These are phyloP conservation scores for Trichosporon ovoides DNA, from an alignment of 1,284 basidiomycete species.

Conservation along the genomic window DNA sequence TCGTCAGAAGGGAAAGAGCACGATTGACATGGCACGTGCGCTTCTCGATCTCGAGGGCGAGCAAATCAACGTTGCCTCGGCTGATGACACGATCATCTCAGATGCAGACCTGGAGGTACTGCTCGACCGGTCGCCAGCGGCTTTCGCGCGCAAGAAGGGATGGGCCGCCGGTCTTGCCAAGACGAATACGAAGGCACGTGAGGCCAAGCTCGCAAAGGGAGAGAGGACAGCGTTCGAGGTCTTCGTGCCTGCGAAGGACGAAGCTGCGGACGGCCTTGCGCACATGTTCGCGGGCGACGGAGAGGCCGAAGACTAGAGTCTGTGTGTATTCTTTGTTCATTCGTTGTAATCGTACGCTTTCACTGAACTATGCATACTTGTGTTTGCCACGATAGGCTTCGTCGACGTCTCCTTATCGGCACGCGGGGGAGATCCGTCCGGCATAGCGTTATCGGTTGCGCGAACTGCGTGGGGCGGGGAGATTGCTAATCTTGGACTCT, in stretches of 20 bases:
- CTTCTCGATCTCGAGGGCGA: conserved; percentile 78
- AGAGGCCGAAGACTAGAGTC: conserved; percentile 26
- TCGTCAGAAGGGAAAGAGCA: conserved; percentile 53
- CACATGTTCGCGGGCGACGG: conserved; percentile 53
- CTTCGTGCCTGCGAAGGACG: conserved; percentile 65
- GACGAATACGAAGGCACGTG: conserved; percentile 33
- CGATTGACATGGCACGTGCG: conserved; percentile 74
- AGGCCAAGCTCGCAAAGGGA: conserved; percentile 44
- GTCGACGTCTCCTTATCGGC: no score
- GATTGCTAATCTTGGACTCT: no score
- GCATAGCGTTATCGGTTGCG: no score
- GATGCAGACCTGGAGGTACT: conserved; percentile 73
- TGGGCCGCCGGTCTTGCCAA: conserved; percentile 56
- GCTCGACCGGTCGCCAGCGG: conserved; percentile 72
- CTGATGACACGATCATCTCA: conserved; percentile 70
- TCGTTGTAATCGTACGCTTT: background rate
- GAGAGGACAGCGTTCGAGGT: conserved; percentile 67
- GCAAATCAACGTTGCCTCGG: conserved; percentile 78
- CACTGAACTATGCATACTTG: background rate
- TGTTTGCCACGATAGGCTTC: no score
- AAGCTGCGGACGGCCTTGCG: conserved; percentile 67
- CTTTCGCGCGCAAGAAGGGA: conserved; percentile 71
- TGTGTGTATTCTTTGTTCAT: background rate
- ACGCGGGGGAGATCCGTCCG: no score
- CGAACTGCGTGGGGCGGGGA: no score